Base-by-base conservation (phyloP, 805 yeast genomes). In the Kluyveromyces starmeri region DNA sequence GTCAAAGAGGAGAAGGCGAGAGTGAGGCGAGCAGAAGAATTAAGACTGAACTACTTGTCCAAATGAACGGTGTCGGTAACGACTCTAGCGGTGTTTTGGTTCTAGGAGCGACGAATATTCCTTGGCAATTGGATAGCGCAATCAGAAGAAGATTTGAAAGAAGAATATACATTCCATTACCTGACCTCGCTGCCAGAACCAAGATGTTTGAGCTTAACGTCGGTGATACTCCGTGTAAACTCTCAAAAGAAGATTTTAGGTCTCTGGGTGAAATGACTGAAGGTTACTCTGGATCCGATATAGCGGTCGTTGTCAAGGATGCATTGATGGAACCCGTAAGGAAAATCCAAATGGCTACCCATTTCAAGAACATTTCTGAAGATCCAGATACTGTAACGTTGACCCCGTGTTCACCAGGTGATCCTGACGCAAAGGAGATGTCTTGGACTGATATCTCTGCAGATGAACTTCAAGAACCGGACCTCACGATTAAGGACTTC, bases 371-470 rank as follows among this genome's bases (percentile, higher is more conserved):
- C 40, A 65, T 68, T 6, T 69, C 62, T 3, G 65, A 62, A 18
- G 64, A 60, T 20, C 50, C 60, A 9, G 57, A 56, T 1, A 22
- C 28, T 7, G 47, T 58, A 18, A 77, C 75, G 54, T 70, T 75
- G 32, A 83, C 88, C 11, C 98, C 98, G 1, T 92, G 98, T 53
- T 86, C 96, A 0, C 99, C 99, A 0, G 99, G 99, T n/a, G 96
- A 83, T 44, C 54, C 58, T 3, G 83, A 72, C 12, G 96, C 97
- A 0, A 58, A 62, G 26, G 99, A 92, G 54, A 80, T 83, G 84
- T 77, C 75, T 53, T 92, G 98, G 98, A 75, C 83, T 71, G 89
- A 85, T 41, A 73, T 92, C 24, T 92, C 73, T 36, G 81, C 94
- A 10, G 89, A 89, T 48, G 92, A 92, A 58, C 67, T 92, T 35